Evolutionary conservation across 2,329 filamentous ascomycete species (phyloP), one percentile per base, ranked within the genome.

Genomic region (Pyrenophora teres): DNA sequence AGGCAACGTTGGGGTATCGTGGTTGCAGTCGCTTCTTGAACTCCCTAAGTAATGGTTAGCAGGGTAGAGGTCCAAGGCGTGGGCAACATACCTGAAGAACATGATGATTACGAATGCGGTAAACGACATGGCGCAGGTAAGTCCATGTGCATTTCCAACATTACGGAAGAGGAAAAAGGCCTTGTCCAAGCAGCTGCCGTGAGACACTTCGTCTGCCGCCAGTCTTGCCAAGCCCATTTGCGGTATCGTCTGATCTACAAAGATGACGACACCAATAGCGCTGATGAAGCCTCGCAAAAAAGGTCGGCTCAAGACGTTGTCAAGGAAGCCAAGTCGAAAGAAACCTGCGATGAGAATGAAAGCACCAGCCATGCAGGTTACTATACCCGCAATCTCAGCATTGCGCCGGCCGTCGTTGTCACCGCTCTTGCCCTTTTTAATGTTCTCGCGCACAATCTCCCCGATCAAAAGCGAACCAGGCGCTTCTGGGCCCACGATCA

Each of bases 221-320:
- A 85, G 74, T 1, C 81, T 77, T 32, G 80, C 81, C 18, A 99
- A 80, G 0, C 94, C 94, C 64, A 96, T 82, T 73, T 97, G 92
- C 0, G 93, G 92, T 46, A 97, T 89, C 38, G 96, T 78, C 75
- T 99, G 94, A 72, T 97, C 94, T 31, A 97, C 90, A 33, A 95
- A 86, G 69, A 99, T 97, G 59, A 97, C 92, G 49, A 97, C 90
- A 41, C 94, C 94, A 70, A 99, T 95, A 43, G 94, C 94, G 50
- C 90, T 96, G 75, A 99, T 97, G 76, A 99, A 99, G 0, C 94
- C 94, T 53, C 94, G 83, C 49, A 97, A 76, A 65, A 99, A 97
- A 0, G 94, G 94, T 30, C 91, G 83, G 62, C 92, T 97, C 31
- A 99, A 81, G 9, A 99, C 92, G 66, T 91, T 96, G 70, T 99